Evolutionary conservation across 2,329 filamentous ascomycete species (phyloP), one percentile per base, ranked within the genome.

Genomic region (Ambrosiella cleistominuta): DNA sequence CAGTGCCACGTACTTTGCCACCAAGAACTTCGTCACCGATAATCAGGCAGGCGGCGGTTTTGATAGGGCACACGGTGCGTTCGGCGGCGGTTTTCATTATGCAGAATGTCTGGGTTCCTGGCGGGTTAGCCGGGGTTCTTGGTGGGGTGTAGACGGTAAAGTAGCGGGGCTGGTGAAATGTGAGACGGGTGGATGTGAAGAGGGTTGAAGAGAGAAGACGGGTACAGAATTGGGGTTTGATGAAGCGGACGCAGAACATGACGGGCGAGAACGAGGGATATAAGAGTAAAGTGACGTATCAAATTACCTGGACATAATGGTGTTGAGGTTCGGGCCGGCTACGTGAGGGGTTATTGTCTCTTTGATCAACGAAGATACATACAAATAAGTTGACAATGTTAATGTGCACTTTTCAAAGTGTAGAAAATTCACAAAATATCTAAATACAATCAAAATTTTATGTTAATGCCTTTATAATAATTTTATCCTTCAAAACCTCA

Each of bases 11-110:
- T 69, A 88, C 90, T 84, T 97, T 97, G 65, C 93, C 91, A 19
- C 89, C 90, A 3, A 97, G 76, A 4, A 97, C 89, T 70, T 96
- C 91, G 71, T 97, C 91, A n/a, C 91, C 91, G 65, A 98, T 97
- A 61, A 98, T 89, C 63, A 97, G 72, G 69, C 88, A 95, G 59
- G 86, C 91, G 9, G 91, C 93, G 52, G 90, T 96, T 67, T 88
- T 83, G 64, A 97, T 94, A 61, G 78, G 82, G 66, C 82, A 76
- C 65, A 77, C 74, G 65, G 76, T 77, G 62, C 78, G 75, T 66
- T 80, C 74, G 60, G 76, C 74, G 60, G 74, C 68, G 59, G 62
- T 60, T 45, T 67, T 72, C 72, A 77, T 79, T 66, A 62, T 70
- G 59, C 58, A 42, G 62, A 54, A 55, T 27, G 47, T 36, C 2